Conservation (phyloP, 2,329 filamentous ascomycete species). For the Aspergillus jensenii region DNA sequence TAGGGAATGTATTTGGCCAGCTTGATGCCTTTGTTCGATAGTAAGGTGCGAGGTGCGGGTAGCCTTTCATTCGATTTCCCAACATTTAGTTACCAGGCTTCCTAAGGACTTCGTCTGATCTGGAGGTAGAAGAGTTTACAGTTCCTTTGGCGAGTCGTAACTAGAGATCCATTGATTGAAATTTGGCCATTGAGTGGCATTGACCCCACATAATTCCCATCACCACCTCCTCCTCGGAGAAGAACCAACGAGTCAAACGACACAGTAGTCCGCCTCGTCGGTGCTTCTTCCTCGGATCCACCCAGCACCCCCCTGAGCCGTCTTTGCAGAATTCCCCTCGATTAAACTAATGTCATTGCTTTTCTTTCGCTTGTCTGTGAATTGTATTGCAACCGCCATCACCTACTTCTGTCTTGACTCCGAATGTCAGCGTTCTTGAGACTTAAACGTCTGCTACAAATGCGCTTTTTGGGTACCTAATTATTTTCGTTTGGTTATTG, state of each 20-base stretch:
- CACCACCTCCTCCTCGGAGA: neutral
- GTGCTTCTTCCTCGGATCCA: slow-evolving; percentile 1
- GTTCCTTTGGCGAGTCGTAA: neutral
- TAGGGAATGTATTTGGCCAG: too few species aligned
- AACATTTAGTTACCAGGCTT: too few species aligned
- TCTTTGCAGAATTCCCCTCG: slow-evolving; percentile 4
- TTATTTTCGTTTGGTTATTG: neutral
- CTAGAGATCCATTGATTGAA: neutral
- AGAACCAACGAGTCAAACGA: too few species aligned
- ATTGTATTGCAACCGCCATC: neutral
- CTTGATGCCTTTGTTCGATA: too few species aligned
- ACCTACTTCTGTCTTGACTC: neutral
- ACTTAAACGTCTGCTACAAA: neutral
- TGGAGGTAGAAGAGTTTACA: neutral
- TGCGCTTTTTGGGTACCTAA: neutral
- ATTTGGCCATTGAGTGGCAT: neutral
- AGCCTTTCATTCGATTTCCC: too few species aligned
- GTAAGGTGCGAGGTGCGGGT: too few species aligned
- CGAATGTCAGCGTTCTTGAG: neutral
- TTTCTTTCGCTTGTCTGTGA: neutral
- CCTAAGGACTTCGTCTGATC: too few species aligned
- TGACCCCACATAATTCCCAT: neutral
- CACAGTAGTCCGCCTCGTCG: neutral
- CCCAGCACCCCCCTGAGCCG: slow-evolving; percentile 6
- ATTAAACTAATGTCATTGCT: slow-evolving; percentile 1